phyloP scores from a whole-genome alignment of 176 grass and related monocot genomes.

The Ensete ventricosum region DNA sequence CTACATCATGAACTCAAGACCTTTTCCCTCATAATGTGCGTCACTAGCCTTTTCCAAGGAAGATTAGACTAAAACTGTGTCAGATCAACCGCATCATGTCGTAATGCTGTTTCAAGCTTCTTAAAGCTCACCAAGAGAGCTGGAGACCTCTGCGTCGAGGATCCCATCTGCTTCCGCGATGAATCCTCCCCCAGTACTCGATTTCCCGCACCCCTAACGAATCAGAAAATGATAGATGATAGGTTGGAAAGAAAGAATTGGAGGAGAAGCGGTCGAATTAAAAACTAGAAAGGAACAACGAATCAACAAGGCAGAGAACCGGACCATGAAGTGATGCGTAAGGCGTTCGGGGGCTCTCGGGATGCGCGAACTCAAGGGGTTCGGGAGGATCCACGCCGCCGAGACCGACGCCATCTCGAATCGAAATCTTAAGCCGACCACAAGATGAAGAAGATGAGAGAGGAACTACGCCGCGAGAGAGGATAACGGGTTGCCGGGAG shows the following conservation, averaged over 20 bases:
- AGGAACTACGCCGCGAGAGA: no score
- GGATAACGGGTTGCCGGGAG: no score
- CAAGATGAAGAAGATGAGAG: no score
- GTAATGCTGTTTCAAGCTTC: neutral
- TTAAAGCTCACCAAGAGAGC: neutral
- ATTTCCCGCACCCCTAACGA: neutral
- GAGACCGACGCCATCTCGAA: conserved; percentile 8
- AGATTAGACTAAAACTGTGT: neutral
- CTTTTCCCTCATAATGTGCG: neutral
- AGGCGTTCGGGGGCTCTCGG: neutral
- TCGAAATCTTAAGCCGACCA: neutral
- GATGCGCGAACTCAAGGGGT: neutral
- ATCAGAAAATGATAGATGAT: neutral
- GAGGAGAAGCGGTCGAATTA: neutral
- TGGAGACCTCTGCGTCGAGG: neutral
- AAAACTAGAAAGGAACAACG: neutral
- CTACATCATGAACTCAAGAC: neutral
- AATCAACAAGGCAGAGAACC: neutral
- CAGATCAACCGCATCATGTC: neutral
- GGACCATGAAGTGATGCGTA: neutral
- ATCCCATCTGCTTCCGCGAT: neutral
- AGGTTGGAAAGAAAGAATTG: neutral
- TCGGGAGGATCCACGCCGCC: neutral
- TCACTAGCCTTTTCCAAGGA: neutral
- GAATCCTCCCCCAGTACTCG: neutral